Base-by-base conservation (phyloP, 768 basidiomycete genomes). In the Amanita molliuscula region DNA sequence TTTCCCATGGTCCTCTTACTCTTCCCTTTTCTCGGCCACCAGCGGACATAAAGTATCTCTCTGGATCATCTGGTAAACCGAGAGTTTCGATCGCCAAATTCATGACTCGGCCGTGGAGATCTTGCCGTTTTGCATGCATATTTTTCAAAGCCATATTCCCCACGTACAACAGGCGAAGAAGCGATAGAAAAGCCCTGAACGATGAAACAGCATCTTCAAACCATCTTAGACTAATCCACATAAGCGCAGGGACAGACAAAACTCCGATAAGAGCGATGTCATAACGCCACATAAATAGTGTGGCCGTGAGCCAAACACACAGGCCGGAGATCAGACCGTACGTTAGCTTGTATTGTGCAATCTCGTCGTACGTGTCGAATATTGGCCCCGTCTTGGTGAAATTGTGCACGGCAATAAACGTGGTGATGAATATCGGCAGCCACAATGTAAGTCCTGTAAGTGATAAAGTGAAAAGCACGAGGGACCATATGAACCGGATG, bases 161-260 rank as follows among this genome's bases (percentile, higher is more conserved):
- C 18, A 87, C 76, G 37, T 72, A 63, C 9, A 92, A 63, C 6
- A 93, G 68, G 11, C 81, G 76, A 5, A 68, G 55, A 11, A 93
- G 74, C 1, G 82, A 69, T 0, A 71, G 66, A 54, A 84, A 77
- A 3, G 91, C 91, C 37, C 91, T 80, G 59, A 85, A 81, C 3
- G 88, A 79, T 0, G 88, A 77, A 3, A 89, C 72, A 1, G 83
- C 81, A 56, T 93, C 91, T 61, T 94, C 91, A 35, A 88, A 70
- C 88, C 89, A 93, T 45, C 91, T 79, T 53, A 94, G 70, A 15
- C 85, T 77, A 70, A 92, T 81, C 90, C 91, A 94, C 91, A 93
- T 91, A 55, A 83, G 58, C 4, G 74, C 70, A 2, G 89, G 90
- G 5, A 90, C 75, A 25, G 79, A 58, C 46, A 82, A 59, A 23